Conservation (phyloP, 148 eudicot species). For the Vaccinium darrowii region DNA sequence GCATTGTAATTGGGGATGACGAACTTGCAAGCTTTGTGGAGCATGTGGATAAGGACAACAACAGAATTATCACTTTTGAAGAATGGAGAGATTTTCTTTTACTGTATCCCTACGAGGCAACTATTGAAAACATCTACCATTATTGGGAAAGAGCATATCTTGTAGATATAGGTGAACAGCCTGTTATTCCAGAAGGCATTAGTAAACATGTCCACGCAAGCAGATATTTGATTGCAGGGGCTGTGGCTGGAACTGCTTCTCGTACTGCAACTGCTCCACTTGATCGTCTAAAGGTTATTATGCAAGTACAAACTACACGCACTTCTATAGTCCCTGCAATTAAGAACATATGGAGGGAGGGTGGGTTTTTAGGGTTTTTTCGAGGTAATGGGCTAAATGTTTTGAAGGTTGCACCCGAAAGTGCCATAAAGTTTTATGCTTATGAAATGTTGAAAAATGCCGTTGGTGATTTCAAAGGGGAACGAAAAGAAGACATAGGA, state of each 20-base stretch:
- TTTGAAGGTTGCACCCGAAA: conserved; percentile 93
- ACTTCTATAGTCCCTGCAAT: conserved; percentile 59
- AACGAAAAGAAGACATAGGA: conserved; percentile 65
- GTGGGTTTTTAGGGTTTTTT: conserved; percentile 72
- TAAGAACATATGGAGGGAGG: conserved; percentile 77
- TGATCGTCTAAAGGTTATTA: conserved; percentile 78
- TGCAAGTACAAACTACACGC: conserved; percentile 75
- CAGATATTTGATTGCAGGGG: conserved; percentile 89
- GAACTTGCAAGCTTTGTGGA: conserved; percentile 95
- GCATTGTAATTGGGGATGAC: conserved; percentile 82
- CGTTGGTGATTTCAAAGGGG: conserved; percentile 64
- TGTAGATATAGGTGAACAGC: conserved; percentile 93
- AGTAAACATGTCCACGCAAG: conserved; percentile 83
- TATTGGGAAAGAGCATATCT: conserved; percentile 94
- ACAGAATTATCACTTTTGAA: conserved; percentile 93
- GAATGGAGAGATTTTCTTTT: conserved; percentile 98
- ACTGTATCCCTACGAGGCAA: conserved; percentile 91
- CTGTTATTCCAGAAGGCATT: conserved; percentile 88
- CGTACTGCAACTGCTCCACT: conserved; percentile 98
- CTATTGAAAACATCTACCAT: conserved; percentile 82
- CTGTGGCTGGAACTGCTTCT: conserved; percentile 94
- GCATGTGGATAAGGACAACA: conserved; percentile 90
- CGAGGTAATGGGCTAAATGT: conserved; percentile 93
- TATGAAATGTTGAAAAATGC: conserved; percentile 76
- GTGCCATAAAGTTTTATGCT: conserved; percentile 86